A percentile compares a stretch with the other conserved stretches of the same genome.
Conservation (phyloP, 2,329 filamentous ascomycete genomes). For the Cladosporium colombiae region DNA sequence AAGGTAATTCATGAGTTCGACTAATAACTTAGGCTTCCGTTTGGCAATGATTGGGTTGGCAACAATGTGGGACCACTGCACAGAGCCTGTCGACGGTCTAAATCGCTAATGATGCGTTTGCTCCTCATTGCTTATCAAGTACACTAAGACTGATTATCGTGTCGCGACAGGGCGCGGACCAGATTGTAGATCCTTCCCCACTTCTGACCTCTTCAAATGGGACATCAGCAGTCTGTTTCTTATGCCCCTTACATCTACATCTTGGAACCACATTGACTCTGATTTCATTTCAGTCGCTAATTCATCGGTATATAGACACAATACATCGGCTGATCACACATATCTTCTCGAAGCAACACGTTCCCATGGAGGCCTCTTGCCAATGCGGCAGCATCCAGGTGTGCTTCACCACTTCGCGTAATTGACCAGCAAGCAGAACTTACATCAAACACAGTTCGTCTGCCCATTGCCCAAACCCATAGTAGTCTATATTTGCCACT, state of each 20-base stretch:
- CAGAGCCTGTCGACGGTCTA: too few relatives aligned
- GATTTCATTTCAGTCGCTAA: not conserved
- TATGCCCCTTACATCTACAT: not conserved
- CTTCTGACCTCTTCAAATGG: not conserved
- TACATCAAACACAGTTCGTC: not conserved
- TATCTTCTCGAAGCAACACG: not conserved
- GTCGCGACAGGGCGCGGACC: not conserved
- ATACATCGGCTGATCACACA: not conserved
- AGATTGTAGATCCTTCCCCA: not conserved
- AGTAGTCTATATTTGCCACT: slow-evolving; percentile 22
- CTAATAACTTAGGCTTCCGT: not conserved
- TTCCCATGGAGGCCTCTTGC: slow-evolving; percentile 18
- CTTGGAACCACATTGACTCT: not conserved
- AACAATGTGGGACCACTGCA: too few relatives aligned
- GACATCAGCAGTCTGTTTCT: not conserved
- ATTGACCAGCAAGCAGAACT: not conserved
- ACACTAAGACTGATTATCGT: not conserved
- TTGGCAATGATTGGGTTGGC: too few relatives aligned
- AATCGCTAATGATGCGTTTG: not conserved
- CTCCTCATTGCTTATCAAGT: not conserved
- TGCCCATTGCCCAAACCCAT: slow-evolving; percentile 14
- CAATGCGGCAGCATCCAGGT: slow-evolving; percentile 20
- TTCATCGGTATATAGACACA: not conserved
- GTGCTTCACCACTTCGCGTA: not conserved
- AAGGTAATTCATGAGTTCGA: not conserved